Percentiles rank a stretch among this genome's conserved stretches.
Evolutionary conservation across 345 rosid genomes (phyloP).

Genomic region (Durio zibethinus): DNA sequence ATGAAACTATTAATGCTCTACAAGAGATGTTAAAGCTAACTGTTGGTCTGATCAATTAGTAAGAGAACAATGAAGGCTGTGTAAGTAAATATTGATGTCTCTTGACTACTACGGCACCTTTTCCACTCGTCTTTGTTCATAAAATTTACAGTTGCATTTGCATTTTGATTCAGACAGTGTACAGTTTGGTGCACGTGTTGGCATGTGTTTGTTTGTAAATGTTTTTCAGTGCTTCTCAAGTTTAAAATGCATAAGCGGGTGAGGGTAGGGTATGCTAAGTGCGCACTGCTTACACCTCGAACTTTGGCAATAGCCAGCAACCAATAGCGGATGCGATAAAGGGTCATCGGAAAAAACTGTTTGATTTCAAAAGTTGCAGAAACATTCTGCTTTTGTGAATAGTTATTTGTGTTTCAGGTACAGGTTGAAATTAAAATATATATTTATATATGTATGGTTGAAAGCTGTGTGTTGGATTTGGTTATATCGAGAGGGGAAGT

Average conservation of each 20-base stretch:
- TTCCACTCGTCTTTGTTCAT: not conserved
- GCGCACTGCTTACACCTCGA: slow-evolving; percentile 8
- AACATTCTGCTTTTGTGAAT: slow-evolving; percentile 2
- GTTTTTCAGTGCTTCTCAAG: not conserved
- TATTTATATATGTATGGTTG: not conserved
- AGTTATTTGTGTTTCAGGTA: slow-evolving; percentile 17
- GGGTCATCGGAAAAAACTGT: not conserved
- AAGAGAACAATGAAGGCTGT: not conserved
- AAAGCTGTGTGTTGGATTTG: not conserved
- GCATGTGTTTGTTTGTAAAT: not conserved
- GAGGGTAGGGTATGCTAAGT: not conserved
- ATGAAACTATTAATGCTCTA: not conserved
- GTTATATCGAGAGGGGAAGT: not conserved
- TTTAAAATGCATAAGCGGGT: not conserved
- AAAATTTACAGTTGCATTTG: not conserved
- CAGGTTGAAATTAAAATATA: not conserved
- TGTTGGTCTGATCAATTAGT: not conserved
- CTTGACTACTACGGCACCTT: not conserved
- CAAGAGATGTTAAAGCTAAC: not conserved
- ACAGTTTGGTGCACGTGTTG: slow-evolving; percentile 15
- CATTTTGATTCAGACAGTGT: not conserved
- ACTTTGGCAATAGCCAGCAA: not conserved
- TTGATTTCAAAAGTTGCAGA: slow-evolving; percentile 15
- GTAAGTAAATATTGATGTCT: not conserved
- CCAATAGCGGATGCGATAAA: not conserved